Evolutionary conservation across 1,284 basidiomycete genomes (phyloP).

Genomic region (Puccinia coronata): DNA sequence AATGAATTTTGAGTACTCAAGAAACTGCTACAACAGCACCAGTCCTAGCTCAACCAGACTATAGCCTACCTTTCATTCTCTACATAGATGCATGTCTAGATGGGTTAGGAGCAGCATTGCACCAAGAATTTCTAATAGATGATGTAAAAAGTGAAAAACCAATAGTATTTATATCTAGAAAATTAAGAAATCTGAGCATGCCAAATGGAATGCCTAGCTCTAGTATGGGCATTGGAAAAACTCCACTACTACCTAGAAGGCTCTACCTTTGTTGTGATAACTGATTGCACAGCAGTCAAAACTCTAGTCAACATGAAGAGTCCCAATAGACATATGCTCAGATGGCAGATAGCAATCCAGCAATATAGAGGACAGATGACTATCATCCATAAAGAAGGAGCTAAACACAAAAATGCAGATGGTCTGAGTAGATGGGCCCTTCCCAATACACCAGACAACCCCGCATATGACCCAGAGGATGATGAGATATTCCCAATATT

Average conservation of each 20-base stretch:
- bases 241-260: slow-evolving; percentile 20
- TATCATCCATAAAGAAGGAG: too few relatives aligned
- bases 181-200: not conserved
- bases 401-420: too few relatives aligned
- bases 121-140: not conserved
- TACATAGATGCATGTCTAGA: slow-evolving; percentile 23
- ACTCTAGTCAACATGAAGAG: not conserved
- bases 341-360: slow-evolving; percentile 14
- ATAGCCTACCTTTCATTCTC: slow-evolving; percentile 4
- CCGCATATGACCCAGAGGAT: too few relatives aligned
- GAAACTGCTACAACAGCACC: not conserved
- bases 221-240: slow-evolving; percentile 1
- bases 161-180: slow-evolving; percentile 5
- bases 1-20: not conserved
- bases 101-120: slow-evolving; percentile 23
- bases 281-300: slow-evolving; percentile 11
- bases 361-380: not conserved
- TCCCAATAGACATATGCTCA: slow-evolving; percentile 11
- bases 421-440: too few relatives aligned
- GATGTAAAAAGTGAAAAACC: not conserved
- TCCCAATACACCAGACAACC: too few relatives aligned
- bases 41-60: not conserved
- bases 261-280: not conserved
- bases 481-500: too few relatives aligned
- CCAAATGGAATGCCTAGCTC: too few relatives aligned